Percentiles rank a stretch among this genome's conserved stretches.
These are phyloP conservation scores for Fusarium setosum DNA, from an alignment of 2,329 filamentous ascomycete genomes.

Conservation along the genomic window DNA sequence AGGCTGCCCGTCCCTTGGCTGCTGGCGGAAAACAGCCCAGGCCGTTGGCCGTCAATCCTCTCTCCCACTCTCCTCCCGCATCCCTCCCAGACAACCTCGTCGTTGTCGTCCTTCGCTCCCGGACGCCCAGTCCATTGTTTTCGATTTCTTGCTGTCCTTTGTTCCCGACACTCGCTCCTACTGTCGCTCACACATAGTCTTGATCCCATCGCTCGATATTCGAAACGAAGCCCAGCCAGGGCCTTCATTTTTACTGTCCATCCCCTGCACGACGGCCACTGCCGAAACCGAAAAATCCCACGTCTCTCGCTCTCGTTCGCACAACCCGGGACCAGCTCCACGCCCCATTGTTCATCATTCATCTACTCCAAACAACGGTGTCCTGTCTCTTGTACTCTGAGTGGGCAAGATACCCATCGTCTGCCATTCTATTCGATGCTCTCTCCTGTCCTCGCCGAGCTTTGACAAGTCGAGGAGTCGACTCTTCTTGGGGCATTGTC, in stretches of 20 bases:
- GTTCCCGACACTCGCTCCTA: slow-evolving; percentile 12
- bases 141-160: neutral
- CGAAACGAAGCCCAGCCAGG: slow-evolving; percentile 16
- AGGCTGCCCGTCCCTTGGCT: slow-evolving; percentile 21
- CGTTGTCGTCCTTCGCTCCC: slow-evolving; percentile 16
- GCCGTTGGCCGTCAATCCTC: slow-evolving; percentile 32
- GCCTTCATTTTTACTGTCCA: slow-evolving; percentile 4
- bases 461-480: slow-evolving; percentile 24
- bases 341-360: slow-evolving; percentile 33
- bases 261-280: slow-evolving; percentile 28
- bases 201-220: slow-evolving; percentile 14
- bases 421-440: slow-evolving; percentile 33
- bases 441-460: slow-evolving; percentile 28
- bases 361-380: slow-evolving; percentile 42
- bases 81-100: slow-evolving; percentile 25
- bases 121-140: slow-evolving; percentile 11
- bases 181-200: slow-evolving; percentile 16
- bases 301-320: slow-evolving; percentile 32
- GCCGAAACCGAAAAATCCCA: slow-evolving; percentile 31
- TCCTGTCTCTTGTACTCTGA: slow-evolving; percentile 24
- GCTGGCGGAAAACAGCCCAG: slow-evolving; percentile 7
- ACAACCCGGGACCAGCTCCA: slow-evolving; percentile 31
- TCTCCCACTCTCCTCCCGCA: slow-evolving; percentile 9
- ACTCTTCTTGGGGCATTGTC: slow-evolving; percentile 28
- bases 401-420: slow-evolving; percentile 23